phyloP scores from a whole-genome alignment of 768 basidiomycete species.

The Boletus fagicola region DNA sequence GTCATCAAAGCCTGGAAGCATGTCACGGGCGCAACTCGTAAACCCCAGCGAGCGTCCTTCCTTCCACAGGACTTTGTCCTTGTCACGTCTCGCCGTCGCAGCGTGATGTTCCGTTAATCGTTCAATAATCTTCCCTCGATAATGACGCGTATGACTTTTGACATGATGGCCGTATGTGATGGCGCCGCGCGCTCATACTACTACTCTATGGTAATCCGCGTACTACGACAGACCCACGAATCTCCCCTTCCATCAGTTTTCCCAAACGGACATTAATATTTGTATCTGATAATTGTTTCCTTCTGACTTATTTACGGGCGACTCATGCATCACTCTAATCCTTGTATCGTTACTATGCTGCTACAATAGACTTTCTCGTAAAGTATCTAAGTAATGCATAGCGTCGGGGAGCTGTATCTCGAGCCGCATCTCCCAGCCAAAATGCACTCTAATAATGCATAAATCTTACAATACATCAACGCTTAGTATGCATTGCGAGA shows the following conservation, averaged over 20 bases:
- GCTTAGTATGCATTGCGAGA: too few relatives aligned
- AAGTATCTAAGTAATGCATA: too few relatives aligned
- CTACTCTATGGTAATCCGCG: not conserved
- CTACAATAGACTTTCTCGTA: too few relatives aligned
- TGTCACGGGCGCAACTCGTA: slow-evolving; percentile 53
- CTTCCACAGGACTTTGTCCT: slow-evolving; percentile 62
- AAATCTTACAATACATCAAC: too few relatives aligned
- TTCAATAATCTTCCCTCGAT: not conserved
- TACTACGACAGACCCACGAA: slow-evolving; percentile 6
- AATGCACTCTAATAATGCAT: too few relatives aligned
- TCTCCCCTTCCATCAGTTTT: not conserved
- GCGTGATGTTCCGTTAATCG: slow-evolving; percentile 40
- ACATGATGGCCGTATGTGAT: slow-evolving; percentile 6
- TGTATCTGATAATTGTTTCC: not conserved
- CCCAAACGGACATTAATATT: slow-evolving; percentile 9
- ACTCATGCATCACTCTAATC: slow-evolving; percentile 5
- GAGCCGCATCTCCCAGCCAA: too few relatives aligned
- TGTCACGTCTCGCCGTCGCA: slow-evolving; percentile 54
- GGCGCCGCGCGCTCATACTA: slow-evolving; percentile 16
- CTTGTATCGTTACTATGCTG: slow-evolving; percentile 7
- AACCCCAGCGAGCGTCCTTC: slow-evolving; percentile 49
- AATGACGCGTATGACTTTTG: slow-evolving; percentile 15
- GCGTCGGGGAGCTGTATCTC: too few relatives aligned
- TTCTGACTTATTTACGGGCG: not conserved
- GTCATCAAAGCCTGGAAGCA: slow-evolving; percentile 61